These are phyloP conservation scores for Gyromitra esculenta DNA, from an alignment of 2,329 filamentous ascomycete species.

Conservation along the genomic window DNA sequence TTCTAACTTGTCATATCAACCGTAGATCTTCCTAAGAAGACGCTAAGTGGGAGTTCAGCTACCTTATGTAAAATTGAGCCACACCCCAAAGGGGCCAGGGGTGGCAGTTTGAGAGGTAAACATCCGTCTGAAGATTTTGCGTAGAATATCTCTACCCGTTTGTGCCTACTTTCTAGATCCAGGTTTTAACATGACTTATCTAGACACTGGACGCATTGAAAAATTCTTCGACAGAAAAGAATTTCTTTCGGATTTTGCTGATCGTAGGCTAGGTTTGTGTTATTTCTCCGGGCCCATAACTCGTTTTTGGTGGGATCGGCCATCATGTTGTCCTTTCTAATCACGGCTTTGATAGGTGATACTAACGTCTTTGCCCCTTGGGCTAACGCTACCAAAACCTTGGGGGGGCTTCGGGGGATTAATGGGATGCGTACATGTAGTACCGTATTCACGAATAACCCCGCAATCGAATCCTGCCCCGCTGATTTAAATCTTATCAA, in stretches of 20 bases:
- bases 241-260: neutral
- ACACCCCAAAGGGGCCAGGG: neutral
- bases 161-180: neutral
- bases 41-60: neutral
- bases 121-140: neutral
- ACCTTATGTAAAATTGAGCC: neutral
- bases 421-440: neutral
- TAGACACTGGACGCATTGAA: neutral
- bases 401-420: neutral
- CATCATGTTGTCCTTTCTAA: neutral
- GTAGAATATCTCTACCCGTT: neutral
- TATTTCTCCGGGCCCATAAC: neutral
- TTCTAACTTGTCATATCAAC: neutral
- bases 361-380: neutral
- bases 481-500: neutral
- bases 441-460: neutral
- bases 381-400: neutral
- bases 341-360: neutral
- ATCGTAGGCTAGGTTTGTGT: slow-evolving; percentile 15
- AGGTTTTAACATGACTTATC: neutral
- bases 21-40: neutral
- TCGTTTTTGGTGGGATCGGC: neutral
- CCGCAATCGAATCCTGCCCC: neutral
- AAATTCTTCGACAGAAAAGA: slow-evolving; percentile 2
- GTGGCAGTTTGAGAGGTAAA: slow-evolving; percentile 16